Base-by-base conservation (phyloP, 2,329 filamentous ascomycete species). In the Exophiala calicioides region DNA sequence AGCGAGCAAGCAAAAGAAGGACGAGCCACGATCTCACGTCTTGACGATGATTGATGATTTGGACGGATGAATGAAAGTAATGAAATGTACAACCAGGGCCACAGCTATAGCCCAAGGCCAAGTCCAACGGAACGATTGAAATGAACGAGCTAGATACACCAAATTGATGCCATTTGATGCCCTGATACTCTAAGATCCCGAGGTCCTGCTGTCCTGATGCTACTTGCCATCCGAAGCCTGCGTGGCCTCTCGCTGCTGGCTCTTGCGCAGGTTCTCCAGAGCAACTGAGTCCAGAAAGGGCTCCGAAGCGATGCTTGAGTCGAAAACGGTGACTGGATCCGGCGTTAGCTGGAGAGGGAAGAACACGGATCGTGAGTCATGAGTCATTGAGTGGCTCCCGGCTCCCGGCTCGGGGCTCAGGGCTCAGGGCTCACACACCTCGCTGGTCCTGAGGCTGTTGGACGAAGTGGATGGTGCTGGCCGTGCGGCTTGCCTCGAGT, bases 251-350 rank as follows among this genome's bases (percentile, higher is more conserved):
- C 26, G 31, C 24, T 55, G 37, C 32, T 55, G 41, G 46, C 48
- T 46, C 51, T 58, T 62, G 19, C 62, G 44, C 36, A 68, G 61
- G 9, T 49, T 58, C 45, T 65, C 63, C 55, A 68, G 63, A 7
- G 55, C 36, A 4, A 52, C 58, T 5, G 66, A 64, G 47, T 71
- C 66, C 6, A 71, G 58, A 42, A 71, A 71, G 16, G 66, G 68
- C 50, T 70, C 66, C 24, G 65, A 58, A 15, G 60, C 47, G 5
- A 47, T 45, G 18, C 62, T 63, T 12, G 67, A 65, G 35, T 68
- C 57, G 39, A 66, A 60, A 33, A 68, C 62, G n/a, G 61, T 59
- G 16, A 60, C 58, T 60, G 34, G n/a, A 26, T 13, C 9, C 18
- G 9, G 26, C 7, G 24, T 43, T 46, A 46, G 44, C 37, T 12